Evolutionary conservation across 2,329 filamentous ascomycete genomes (phyloP).

Genomic region (Beauveria scarabaeidicola): DNA sequence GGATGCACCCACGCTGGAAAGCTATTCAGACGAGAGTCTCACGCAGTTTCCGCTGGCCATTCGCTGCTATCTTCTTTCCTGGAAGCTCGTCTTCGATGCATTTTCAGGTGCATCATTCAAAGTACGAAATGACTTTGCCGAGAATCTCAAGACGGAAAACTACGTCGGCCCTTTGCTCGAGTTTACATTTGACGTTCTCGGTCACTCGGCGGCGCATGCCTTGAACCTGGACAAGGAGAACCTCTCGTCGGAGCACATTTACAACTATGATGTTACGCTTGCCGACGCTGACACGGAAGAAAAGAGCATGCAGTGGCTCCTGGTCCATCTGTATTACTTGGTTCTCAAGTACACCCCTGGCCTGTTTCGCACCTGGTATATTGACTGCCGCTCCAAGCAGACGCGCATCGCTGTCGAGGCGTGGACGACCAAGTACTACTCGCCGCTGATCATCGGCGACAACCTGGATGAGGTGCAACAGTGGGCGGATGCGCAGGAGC

Average conservation of each 20-base stretch:
- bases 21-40: conserved; percentile 56
- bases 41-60: conserved; percentile 60
- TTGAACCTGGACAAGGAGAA: conserved; percentile 63
- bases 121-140: conserved; percentile 71
- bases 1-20: conserved; percentile 64
- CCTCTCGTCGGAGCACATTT: conserved; percentile 50
- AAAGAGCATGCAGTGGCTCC: conserved; percentile 71
- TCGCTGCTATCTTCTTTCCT: conserved; percentile 76
- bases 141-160: conserved; percentile 66
- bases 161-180: conserved; percentile 62
- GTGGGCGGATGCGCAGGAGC: conserved; percentile 53
- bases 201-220: conserved; percentile 64
- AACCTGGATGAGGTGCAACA: conserved; percentile 57
- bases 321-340: conserved; percentile 80
- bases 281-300: conserved; percentile 54
- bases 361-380: conserved; percentile 76
- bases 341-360: conserved; percentile 68
- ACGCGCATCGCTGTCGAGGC: conserved; percentile 69
- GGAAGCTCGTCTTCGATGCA: conserved; percentile 84
- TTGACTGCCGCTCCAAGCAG: conserved; percentile 70
- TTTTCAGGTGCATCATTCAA: conserved; percentile 72
- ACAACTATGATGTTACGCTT: conserved; percentile 41
- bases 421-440: conserved; percentile 83
- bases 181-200: conserved; percentile 78
- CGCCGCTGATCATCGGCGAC: conserved; percentile 57